phyloP scores from a whole-genome alignment of 2,329 filamentous ascomycete species.

The Neospermospora avenae region DNA sequence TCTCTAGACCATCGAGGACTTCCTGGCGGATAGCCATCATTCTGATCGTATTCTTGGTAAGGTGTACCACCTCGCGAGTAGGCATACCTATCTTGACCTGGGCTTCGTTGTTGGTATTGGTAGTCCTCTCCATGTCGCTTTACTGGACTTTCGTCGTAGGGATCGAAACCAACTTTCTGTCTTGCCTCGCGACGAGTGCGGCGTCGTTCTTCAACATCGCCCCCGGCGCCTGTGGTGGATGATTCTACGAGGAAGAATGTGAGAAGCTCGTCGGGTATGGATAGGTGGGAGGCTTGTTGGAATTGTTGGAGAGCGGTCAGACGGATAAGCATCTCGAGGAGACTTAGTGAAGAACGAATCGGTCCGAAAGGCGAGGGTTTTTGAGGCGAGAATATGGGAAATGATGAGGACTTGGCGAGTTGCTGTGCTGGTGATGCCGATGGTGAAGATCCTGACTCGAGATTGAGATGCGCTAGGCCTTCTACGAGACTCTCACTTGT shows the following conservation, averaged over 20 bases:
- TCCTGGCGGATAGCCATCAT: constrained; percentile 6
- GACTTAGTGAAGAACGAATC: constrained; percentile 65
- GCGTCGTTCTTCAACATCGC: constrained; percentile 58
- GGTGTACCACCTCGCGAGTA: constrained; percentile 24
- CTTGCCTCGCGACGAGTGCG: constrained; percentile 58
- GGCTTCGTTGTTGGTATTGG: constrained; percentile 42
- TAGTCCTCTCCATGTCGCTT: constrained; percentile 63
- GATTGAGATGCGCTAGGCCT: constrained; percentile 25
- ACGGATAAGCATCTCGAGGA: constrained; percentile 70
- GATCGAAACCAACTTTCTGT: constrained; percentile 64
- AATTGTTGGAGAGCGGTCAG: constrained; percentile 72
- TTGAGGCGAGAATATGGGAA: not conserved
- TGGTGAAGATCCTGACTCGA: constrained; percentile 25
- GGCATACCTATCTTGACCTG: constrained; percentile 23
- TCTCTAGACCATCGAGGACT: constrained; percentile 13
- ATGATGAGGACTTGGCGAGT: constrained; percentile 4
- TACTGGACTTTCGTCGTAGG: constrained; percentile 67
- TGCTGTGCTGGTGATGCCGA: constrained; percentile 15
- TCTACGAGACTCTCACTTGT: constrained; percentile 16
- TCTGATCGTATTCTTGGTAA: constrained; percentile 19
- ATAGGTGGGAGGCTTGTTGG: constrained; percentile 67
- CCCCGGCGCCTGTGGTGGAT: constrained; percentile 62
- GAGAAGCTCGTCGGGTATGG: constrained; percentile 68
- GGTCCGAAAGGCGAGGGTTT: constrained; percentile 41
- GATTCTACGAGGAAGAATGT: constrained; percentile 72